A percentile compares a stretch with the other conserved stretches of the same genome.
Evolutionary conservation across 1,284 basidiomycete genomes (phyloP).

Genomic region (Agaricales sp.): DNA sequence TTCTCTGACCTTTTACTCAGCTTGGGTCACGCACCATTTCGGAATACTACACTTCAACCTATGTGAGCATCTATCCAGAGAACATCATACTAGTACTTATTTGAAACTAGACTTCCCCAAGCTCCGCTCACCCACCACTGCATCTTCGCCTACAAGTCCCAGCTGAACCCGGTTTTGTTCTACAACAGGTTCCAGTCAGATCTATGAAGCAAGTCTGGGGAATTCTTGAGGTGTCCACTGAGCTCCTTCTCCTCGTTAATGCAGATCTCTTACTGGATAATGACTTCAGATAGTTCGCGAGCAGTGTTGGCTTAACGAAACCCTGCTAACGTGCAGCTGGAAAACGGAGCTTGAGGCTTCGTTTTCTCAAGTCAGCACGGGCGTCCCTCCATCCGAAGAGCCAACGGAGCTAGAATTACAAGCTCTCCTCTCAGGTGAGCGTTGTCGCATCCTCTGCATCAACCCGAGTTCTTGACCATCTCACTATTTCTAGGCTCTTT

Average conservation of each 20-base stretch:
- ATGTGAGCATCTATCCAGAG: constrained; percentile 22
- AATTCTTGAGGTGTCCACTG: constrained; percentile 54
- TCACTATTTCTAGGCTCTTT: constrained; percentile 30
- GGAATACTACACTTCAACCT: constrained; percentile 39
- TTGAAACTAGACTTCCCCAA: constrained; percentile 45
- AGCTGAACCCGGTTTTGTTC: constrained; percentile 60
- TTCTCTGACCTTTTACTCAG: constrained; percentile 21
- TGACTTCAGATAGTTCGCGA: constrained; percentile 58
- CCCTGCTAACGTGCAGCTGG: constrained; percentile 48
- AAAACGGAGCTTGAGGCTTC: constrained; percentile 30
- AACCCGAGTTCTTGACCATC: neutral
- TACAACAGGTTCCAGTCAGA: constrained; percentile 58
- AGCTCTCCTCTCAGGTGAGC: constrained; percentile 42
- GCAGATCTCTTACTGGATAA: too few relatives aligned
- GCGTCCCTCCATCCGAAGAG: constrained; percentile 20
- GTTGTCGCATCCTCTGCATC: too few relatives aligned
- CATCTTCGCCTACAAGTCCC: constrained; percentile 52
- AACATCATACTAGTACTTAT: too few relatives aligned
- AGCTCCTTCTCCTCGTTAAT: constrained; percentile 1
- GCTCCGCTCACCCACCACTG: constrained; percentile 53
- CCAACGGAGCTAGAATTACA: constrained; percentile 43
- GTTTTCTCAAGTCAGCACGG: constrained; percentile 10
- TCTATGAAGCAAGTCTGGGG: constrained; percentile 63
- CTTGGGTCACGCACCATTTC: constrained; percentile 36
- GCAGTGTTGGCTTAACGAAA: constrained; percentile 72